These are phyloP conservation scores for Fusarium foetens DNA, from an alignment of 2,329 filamentous ascomycete genomes.

Conservation along the genomic window DNA sequence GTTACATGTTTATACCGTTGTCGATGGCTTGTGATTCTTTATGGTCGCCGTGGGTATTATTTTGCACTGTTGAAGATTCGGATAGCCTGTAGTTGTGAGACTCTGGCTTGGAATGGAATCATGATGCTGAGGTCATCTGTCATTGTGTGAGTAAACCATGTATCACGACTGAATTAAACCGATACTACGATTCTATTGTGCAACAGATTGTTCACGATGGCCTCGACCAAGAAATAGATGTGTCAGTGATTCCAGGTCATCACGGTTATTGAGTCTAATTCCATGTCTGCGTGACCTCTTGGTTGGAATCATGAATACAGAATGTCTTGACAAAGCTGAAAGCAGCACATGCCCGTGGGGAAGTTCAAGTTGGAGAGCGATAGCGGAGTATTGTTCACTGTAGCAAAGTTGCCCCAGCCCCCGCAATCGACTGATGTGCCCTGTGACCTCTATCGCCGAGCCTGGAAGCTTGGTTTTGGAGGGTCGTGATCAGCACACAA, in stretches of 20 bases:
- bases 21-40: not conserved
- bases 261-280: not conserved
- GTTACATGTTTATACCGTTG: constrained; percentile 10
- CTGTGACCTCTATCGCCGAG: constrained; percentile 28
- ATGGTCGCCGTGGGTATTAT: not conserved
- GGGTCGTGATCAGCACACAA: constrained; percentile 35
- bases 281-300: constrained; percentile 17
- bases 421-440: constrained; percentile 38
- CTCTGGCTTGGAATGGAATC: not conserved
- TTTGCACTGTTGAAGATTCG: not conserved
- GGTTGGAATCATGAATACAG: constrained; percentile 1
- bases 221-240: not conserved
- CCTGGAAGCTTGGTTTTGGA: constrained; percentile 3
- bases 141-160: not conserved
- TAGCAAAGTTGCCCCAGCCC: constrained; percentile 2
- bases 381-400: constrained; percentile 19
- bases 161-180: not conserved
- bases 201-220: not conserved
- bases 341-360: not conserved
- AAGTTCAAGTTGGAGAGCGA: not conserved
- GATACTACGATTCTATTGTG: not conserved
- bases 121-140: not conserved
- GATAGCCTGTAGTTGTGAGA: not conserved
- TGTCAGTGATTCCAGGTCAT: not conserved
- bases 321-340: not conserved